Percentiles rank a stretch among this genome's conserved stretches.
Evolutionary conservation across 352 stramenopile genomes (phyloP).

Genomic region (Phytophthora sp.): DNA sequence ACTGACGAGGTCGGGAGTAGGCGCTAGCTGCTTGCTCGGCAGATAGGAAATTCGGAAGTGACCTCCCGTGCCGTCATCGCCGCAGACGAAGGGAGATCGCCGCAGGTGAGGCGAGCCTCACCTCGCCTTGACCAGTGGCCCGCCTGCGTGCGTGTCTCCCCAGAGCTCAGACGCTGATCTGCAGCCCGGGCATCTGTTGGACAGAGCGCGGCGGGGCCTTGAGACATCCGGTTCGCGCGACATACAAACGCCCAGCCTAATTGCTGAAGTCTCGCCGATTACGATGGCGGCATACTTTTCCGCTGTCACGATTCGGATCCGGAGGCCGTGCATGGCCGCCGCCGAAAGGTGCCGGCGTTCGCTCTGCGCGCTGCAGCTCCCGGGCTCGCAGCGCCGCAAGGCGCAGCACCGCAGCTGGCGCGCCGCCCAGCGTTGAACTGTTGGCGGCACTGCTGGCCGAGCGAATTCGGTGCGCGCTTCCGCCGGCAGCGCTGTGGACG

Average conservation of each 20-base stretch:
- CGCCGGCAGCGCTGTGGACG: neutral
- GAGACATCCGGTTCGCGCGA: constrained; percentile 18
- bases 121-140: neutral
- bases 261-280: constrained; percentile 23
- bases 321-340: neutral
- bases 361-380: neutral
- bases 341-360: neutral
- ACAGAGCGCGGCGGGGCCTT: constrained; percentile 15
- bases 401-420: too few species aligned
- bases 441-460: too few species aligned
- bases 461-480: too few species aligned
- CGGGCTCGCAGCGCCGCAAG: neutral
- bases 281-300: neutral
- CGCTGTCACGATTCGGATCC: neutral
- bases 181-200: constrained; percentile 7
- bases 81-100: neutral
- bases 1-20: constrained; percentile 24
- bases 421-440: too few species aligned
- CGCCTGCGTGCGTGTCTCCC: constrained; percentile 13
- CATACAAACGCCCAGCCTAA: constrained; percentile 24
- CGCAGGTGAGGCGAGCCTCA: neutral
- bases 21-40: constrained; percentile 28
- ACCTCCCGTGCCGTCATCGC: neutral
- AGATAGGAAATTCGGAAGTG: constrained; percentile 38
- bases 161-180: constrained; percentile 19